Evolutionary conservation across 768 basidiomycete genomes (phyloP).

Genomic region (Mycena belliarum): DNA sequence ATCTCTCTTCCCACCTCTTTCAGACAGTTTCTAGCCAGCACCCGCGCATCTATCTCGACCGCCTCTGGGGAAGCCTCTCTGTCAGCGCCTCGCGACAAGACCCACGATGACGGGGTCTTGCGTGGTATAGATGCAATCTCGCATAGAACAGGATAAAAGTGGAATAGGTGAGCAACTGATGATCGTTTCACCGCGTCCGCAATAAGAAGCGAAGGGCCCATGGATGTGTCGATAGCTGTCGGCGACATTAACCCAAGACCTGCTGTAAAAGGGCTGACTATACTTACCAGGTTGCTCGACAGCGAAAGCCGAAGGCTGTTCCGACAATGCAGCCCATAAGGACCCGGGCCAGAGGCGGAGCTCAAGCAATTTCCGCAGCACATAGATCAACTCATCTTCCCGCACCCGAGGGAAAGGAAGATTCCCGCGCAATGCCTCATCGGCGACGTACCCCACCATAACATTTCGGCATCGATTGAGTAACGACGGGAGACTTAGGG

Average conservation of each 20-base stretch:
- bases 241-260: constrained; percentile 1
- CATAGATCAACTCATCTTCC: constrained; percentile 88
- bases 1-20: constrained; percentile 74
- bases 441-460: constrained; percentile 77
- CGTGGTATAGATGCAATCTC: constrained; percentile 76
- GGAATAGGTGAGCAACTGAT: constrained; percentile 80
- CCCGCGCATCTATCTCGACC: constrained; percentile 63
- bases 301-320: constrained; percentile 58
- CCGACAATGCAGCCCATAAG: constrained; percentile 74
- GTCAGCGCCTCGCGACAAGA: constrained; percentile 27
- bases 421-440: constrained; percentile 80
- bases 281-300: constrained; percentile 58
- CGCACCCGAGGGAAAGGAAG: constrained; percentile 86
- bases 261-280: not conserved
- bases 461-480: constrained; percentile 74
- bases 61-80: constrained; percentile 21
- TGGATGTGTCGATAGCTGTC: constrained; percentile 42
- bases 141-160: constrained; percentile 78
- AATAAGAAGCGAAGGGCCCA: constrained; percentile 56
- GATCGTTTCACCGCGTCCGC: constrained; percentile 77
- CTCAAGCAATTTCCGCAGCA: constrained; percentile 73
- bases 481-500: constrained; percentile 68
- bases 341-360: constrained; percentile 76
- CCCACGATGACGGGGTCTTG: constrained; percentile 69
- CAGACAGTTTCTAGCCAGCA: constrained; percentile 66